phyloP scores from a whole-genome alignment of 768 basidiomycete species.

The Boletus speciosus region DNA sequence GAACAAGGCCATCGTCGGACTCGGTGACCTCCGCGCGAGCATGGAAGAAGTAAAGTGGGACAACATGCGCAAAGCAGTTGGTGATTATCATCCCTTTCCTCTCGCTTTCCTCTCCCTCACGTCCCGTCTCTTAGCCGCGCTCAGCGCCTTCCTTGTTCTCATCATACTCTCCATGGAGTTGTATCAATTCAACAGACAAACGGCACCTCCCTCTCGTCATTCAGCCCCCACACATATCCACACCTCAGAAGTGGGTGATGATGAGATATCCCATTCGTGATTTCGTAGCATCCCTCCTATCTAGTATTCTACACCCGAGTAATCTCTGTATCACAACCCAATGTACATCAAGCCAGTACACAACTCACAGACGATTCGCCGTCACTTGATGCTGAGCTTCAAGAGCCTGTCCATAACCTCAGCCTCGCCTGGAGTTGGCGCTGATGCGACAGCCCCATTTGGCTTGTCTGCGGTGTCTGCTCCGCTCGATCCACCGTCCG shows the following conservation, averaged over 20 bases:
- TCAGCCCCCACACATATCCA: not conserved
- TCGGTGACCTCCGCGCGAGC: constrained; percentile 75
- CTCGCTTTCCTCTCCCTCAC: not conserved
- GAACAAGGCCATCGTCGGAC: constrained; percentile 66
- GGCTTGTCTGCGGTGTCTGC: constrained; percentile 21
- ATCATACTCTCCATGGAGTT: constrained; percentile 73
- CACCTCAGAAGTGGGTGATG: constrained; percentile 4
- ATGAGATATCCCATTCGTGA: constrained; percentile 8
- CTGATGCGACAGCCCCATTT: constrained; percentile 18
- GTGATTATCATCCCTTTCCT: constrained; percentile 39
- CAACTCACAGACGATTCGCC: not conserved
- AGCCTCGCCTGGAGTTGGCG: constrained; percentile 11
- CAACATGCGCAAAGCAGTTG: constrained; percentile 80
- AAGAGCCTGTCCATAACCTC: constrained; percentile 50
- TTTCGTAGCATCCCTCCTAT: constrained; percentile 6
- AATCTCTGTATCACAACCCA: constrained; percentile 5
- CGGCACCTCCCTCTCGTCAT: constrained; percentile 14
- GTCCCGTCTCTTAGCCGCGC: constrained; percentile 44
- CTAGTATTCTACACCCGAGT: constrained; percentile 13
- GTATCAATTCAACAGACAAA: constrained; percentile 39
- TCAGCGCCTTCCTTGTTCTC: constrained; percentile 62
- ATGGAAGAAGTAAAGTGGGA: constrained; percentile 89
- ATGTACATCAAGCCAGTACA: not conserved
- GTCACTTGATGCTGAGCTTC: constrained; percentile 54
- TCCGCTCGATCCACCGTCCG: not conserved